phyloP scores from a whole-genome alignment of 176 grass and related monocot species.

The Avena atlantica region DNA sequence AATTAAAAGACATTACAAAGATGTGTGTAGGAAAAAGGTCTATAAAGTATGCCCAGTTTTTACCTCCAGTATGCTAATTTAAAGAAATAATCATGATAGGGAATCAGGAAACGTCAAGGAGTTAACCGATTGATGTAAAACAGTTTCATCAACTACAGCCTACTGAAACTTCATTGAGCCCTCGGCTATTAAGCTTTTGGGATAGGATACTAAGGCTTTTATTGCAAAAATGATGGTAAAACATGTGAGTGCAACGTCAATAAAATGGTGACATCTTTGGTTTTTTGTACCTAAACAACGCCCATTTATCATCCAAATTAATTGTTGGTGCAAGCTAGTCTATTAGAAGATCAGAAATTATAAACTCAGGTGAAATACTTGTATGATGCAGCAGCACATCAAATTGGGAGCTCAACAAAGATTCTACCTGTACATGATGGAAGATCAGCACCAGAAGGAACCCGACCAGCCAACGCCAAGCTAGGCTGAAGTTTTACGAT shows the following conservation, averaged over 20 bases:
- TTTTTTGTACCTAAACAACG: not conserved
- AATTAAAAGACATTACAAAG: not conserved
- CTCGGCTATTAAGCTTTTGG: not conserved
- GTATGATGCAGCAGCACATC: not conserved
- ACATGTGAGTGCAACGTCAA: not conserved
- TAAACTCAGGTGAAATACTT: conserved; percentile 1
- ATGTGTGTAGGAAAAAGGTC: not conserved
- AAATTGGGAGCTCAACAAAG: conserved; percentile 27
- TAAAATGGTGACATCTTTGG: not conserved
- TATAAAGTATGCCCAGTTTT: not conserved
- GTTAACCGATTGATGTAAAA: not conserved
- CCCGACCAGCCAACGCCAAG: conserved; percentile 58
- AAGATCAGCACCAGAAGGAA: conserved; percentile 91
- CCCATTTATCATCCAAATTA: not conserved
- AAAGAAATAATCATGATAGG: not conserved
- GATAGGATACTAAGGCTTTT: not conserved
- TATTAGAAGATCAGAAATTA: not conserved
- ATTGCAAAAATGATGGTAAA: not conserved
- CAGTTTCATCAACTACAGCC: not conserved
- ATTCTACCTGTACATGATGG: conserved; percentile 79
- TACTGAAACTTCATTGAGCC: not conserved
- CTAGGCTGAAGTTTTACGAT: conserved; percentile 53
- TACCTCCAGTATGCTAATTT: not conserved
- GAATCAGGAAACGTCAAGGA: conserved; percentile 1
- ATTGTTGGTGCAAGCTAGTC: conserved; percentile 4